Conservation (phyloP, 2,329 filamentous ascomycete genomes). For the Ophiostoma perfectum region DNA sequence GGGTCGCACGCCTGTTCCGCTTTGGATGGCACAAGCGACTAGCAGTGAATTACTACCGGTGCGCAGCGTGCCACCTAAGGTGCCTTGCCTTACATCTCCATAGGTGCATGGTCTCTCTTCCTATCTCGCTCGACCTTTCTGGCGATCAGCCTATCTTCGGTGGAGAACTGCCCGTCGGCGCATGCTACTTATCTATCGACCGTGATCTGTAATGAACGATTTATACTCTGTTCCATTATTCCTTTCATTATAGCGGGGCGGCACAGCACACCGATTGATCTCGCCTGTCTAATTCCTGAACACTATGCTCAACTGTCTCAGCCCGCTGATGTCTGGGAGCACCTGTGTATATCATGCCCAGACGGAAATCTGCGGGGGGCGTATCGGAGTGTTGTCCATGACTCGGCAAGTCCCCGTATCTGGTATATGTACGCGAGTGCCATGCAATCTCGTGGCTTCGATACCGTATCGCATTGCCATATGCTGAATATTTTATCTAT, state of each 20-base stretch:
- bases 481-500: background rate
- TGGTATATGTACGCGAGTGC: background rate
- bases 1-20: background rate
- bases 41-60: background rate
- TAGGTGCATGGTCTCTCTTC: slow-evolving; percentile 10
- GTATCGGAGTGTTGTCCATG: background rate
- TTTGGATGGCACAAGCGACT: background rate
- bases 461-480: background rate
- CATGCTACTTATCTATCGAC: background rate
- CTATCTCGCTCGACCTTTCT: slow-evolving; percentile 6
- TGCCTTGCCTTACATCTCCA: background rate
- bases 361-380: background rate
- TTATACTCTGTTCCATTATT: background rate
- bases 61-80: background rate
- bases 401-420: background rate
- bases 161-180: background rate
- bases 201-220: background rate
- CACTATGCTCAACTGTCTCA: background rate
- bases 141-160: background rate
- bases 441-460: background rate
- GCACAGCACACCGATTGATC: background rate
- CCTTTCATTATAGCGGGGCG: background rate
- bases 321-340: background rate
- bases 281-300: background rate
- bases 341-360: background rate